Percentiles rank a stretch among this genome's conserved stretches.
Evolutionary conservation across 129 eudicot genomes (phyloP).

Genomic region (Artemisia annua): DNA sequence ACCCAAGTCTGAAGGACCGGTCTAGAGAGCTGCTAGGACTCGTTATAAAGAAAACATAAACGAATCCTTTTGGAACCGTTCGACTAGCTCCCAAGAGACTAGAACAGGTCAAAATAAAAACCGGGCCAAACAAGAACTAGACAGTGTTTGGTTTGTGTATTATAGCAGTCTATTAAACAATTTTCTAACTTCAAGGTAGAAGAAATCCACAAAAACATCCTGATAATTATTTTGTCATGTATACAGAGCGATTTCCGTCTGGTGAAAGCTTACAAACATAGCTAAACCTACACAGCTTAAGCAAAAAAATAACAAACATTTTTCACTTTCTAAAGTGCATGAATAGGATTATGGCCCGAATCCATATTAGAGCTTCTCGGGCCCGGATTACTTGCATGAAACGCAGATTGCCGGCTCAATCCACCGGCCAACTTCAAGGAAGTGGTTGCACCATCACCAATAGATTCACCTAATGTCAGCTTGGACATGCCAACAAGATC

Average conservation of each 20-base stretch:
- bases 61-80: background rate
- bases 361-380: constrained; percentile 47
- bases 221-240: constrained; percentile 43
- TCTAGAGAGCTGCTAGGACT: background rate
- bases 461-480: constrained; percentile 73
- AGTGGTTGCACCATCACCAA: constrained; percentile 46
- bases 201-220: constrained; percentile 23
- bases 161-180: background rate
- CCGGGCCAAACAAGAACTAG: background rate
- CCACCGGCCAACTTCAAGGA: constrained; percentile 70
- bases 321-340: constrained; percentile 51
- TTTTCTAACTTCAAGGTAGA: constrained; percentile 1
- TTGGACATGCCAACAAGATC: constrained; percentile 94
- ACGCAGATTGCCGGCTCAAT: constrained; percentile 74
- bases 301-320: background rate
- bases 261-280: constrained; percentile 25
- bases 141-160: background rate
- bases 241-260: constrained; percentile 37
- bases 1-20: background rate
- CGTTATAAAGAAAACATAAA: background rate
- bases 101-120: background rate
- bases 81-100: background rate
- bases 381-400: constrained; percentile 68
- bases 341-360: constrained; percentile 64
- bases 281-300: constrained; percentile 29